These are phyloP conservation scores for Pichia sp. DNA, from an alignment of 1,139 yeast species.

Conservation along the genomic window DNA sequence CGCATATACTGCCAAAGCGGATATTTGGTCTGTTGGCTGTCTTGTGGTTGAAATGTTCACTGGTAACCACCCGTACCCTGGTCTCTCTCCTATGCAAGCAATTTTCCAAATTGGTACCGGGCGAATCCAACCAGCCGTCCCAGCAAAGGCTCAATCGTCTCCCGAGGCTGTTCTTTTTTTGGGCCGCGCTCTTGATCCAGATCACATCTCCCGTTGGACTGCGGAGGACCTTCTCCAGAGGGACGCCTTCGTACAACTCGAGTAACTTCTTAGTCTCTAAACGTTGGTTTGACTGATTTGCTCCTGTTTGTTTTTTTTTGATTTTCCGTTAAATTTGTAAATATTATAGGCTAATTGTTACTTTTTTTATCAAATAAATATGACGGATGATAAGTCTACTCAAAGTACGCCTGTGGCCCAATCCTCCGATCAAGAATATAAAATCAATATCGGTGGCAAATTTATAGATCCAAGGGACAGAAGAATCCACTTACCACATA, in stretches of 20 bases:
- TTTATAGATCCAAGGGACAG: conserved; percentile 5
- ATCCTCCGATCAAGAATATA: too few species aligned
- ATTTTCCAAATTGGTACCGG: conserved; percentile 86
- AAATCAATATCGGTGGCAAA: conserved; percentile 4
- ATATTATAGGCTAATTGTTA: too few species aligned
- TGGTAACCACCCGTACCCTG: conserved; percentile 91
- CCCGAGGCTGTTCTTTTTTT: not conserved
- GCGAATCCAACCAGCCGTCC: conserved; percentile 58
- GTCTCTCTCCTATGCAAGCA: conserved; percentile 93
- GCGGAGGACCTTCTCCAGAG: not conserved
- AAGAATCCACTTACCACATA: conserved; percentile 4
- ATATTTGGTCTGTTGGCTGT: conserved; percentile 95
- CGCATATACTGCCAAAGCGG: conserved; percentile 83
- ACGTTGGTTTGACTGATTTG: not conserved
- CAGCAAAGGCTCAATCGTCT: conserved; percentile 45
- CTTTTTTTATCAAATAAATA: too few species aligned
- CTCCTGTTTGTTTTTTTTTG: not conserved
- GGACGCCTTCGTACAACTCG: not conserved
- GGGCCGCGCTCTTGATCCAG: not conserved
- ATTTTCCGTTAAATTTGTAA: not conserved
- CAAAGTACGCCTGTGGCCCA: too few species aligned
- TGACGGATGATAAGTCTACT: too few species aligned
- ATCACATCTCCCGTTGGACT: not conserved
- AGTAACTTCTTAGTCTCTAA: not conserved
- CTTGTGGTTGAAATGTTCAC: conserved; percentile 90